Base-by-base conservation (phyloP, 1,139 yeast genomes). In the Candida buenavistaensis region DNA sequence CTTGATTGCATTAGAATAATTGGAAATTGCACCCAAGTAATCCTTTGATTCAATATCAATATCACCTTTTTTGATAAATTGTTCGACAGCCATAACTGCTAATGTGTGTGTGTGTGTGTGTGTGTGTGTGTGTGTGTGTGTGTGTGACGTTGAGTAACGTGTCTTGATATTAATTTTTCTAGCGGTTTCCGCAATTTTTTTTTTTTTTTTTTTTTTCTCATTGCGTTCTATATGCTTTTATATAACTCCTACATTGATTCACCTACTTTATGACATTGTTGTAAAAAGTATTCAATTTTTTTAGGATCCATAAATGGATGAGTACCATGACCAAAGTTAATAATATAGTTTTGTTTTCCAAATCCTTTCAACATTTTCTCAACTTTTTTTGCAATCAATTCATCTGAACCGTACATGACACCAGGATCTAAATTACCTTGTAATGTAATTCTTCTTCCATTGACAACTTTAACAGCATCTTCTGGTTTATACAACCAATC, bases 351-450 rank as follows among this genome's bases (percentile, higher is more conserved):
- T 55, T 86, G 81, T 57, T 88, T 89, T 17, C 97, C 97, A 54
- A 92, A 92, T 6, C 92, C 95, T 44, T 72, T 61, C 44, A 92
- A 82, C 98, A 92, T 92, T 45, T 72, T 73, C 61, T 86, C 86
- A 16, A 87, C 96, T 62, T 89, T 89, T 41, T 72, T 61, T 16
- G 92, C 70, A 47, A 94, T 92, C 23, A 75, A 70, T 55, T 86
- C 96, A 37, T 82, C 79, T 3, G 94, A 74, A 13, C 98, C 98
- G 55, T 92, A 92, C 59, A 92, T 88, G 41, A 76, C 80, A 45
- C 97, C 96, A 4, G 98, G 98, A 53, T 92, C 98, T 44, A 94
- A 67, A 63, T 92, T 92, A 37, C 98, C 98, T 67, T 92, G 98
- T 49, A 94, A 69, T 12, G 90, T 79, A 40, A 88, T 89, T 57